Base-by-base conservation (phyloP, 1,284 basidiomycete genomes). In the Boletellus deceptivus region DNA sequence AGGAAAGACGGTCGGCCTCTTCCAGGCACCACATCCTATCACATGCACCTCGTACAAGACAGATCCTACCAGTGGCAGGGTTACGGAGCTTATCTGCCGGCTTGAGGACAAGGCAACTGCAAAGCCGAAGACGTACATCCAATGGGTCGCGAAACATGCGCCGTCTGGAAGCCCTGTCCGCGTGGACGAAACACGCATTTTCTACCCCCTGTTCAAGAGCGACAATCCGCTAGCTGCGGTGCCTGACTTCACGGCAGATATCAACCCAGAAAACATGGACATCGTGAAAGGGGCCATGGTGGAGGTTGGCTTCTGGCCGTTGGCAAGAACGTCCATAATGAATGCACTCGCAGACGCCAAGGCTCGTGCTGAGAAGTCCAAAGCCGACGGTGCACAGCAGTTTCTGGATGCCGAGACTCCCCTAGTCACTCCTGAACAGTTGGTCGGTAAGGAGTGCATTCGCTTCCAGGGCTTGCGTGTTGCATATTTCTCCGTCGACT, bases 401-500 rank as follows among this genome's bases (percentile, higher is more conserved):
- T 46, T 43, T 10, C 33, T 52, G n/a, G 53, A 71, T 40, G 76
- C 78, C 29, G 78, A 75, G 50, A 82, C 78, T 18, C 87, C 87
- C 7, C 80, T 82, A 48, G 85, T 84, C 22, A 90, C 83, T 6
- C 85, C 83, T 37, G 88, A 87, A 51, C 89, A 93, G 70, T 77
- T 97, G 38, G 80, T 95, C 35, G 96, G 97, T 18, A 88, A 90
- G 68, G 97, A 99, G 70, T 90, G 88, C 67, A 83, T 99, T 46
- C 80, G 97, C 42, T 99, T 99, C 84, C 97, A 99, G 73, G 97
- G 92, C 17, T 80, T 99, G 71, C 84, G 97, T 17, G 86, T 97
- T 43, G 97, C 90, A 3, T 99, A 98, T 75, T 99, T 99, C 68
- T 83, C 92, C 10, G 76, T 98, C 31, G 97, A 99, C 70, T 87